Conservation (phyloP, 768 basidiomycete genomes). For the Lanmaoa rubissima region DNA sequence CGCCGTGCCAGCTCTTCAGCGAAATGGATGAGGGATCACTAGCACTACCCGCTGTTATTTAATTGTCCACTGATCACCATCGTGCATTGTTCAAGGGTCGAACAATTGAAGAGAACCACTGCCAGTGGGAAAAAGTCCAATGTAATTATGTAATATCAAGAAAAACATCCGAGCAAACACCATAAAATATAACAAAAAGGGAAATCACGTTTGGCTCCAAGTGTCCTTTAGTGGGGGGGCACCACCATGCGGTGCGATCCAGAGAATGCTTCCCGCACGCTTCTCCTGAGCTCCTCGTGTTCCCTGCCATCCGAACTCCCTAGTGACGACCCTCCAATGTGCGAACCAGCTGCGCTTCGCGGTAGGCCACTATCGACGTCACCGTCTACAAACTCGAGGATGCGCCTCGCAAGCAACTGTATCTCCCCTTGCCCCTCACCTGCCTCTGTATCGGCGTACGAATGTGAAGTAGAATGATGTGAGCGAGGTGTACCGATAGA, state of each 20-base stretch:
- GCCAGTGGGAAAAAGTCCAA: neutral
- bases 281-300: slow-evolving; percentile 79
- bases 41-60: neutral
- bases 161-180: neutral
- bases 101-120: neutral
- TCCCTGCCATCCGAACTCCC: slow-evolving; percentile 57
- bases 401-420: slow-evolving; percentile 76
- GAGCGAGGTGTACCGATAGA: slow-evolving; percentile 75
- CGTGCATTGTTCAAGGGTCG: neutral
- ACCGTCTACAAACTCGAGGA: slow-evolving; percentile 83
- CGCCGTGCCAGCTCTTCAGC: neutral
- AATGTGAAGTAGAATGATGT: slow-evolving; percentile 64
- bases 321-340: slow-evolving; percentile 67
- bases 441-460: slow-evolving; percentile 79
- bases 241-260: too few relatives aligned
- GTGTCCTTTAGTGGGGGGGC: slow-evolving; percentile 25
- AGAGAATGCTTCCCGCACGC: slow-evolving; percentile 79
- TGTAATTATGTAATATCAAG: slow-evolving; percentile 1
- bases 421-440: slow-evolving; percentile 93
- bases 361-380: slow-evolving; percentile 60
- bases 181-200: slow-evolving; percentile 12
- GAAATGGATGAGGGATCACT: neutral
- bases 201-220: neutral
- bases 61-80: neutral
- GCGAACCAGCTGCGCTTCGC: slow-evolving; percentile 61